Conservation (phyloP, 345 rosid genomes). For the Dipteronia dyeriana region DNA sequence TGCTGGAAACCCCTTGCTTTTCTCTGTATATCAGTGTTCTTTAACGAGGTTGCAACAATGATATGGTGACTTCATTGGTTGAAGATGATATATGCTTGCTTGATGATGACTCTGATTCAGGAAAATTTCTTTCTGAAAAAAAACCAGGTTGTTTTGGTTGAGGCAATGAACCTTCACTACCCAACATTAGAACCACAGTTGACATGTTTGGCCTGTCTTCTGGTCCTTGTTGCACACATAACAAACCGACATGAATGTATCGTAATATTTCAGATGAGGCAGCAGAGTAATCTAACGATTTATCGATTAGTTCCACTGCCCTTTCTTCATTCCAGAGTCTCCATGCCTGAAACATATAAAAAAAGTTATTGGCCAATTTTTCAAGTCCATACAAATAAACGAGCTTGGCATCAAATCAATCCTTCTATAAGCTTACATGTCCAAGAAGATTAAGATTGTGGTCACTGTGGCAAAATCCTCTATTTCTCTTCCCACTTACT, state of each 20-base stretch:
- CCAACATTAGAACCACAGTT: conserved; percentile 43
- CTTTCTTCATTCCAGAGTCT: conserved; percentile 35
- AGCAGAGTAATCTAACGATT: conserved; percentile 19
- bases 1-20: neutral
- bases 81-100: conserved; percentile 23
- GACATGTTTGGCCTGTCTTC: conserved; percentile 54
- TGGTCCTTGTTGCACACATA: conserved; percentile 48
- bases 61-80: conserved; percentile 31
- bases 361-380: too few species aligned
- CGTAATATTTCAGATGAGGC: conserved; percentile 29
- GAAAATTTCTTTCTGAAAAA: conserved; percentile 21
- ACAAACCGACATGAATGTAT: conserved; percentile 43
- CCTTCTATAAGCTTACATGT: too few species aligned
- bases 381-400: too few species aligned
- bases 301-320: conserved; percentile 37
- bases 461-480: too few species aligned
- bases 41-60: conserved; percentile 20
- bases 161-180: conserved; percentile 27
- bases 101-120: conserved; percentile 26
- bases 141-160: conserved; percentile 45
- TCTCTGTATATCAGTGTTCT: neutral
- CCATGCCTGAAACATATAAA: conserved; percentile 38
- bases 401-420: too few species aligned
- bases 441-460: too few species aligned
- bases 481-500: conserved; percentile 23